Evolutionary conservation across 2,329 filamentous ascomycete species (phyloP), one percentile per base, ranked within the genome.

Genomic region (Verticillium isaacii): DNA sequence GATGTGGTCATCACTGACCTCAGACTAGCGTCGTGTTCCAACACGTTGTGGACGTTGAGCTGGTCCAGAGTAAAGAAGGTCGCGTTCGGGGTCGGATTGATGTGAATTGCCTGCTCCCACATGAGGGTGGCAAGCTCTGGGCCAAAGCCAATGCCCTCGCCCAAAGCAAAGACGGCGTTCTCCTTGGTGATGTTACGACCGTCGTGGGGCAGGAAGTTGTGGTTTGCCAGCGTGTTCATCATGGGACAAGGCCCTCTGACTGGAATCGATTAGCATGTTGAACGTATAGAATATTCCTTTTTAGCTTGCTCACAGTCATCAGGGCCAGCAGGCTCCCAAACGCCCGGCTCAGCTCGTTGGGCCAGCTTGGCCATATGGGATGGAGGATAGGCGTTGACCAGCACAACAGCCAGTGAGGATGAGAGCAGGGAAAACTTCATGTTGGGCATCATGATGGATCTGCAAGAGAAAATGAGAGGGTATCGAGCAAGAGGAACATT

Each of bases 181-280:
- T 74, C 68, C 37, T 71, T 65, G 14, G 75, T 78, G 59, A 82
- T 70, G 66, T 79, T 73, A 55, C 70, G 72, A 45, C 81, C 81
- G 60, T 80, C 68, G 57, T 74, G 81, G 3, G 78, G 80, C 1
- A 84, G 73, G 61, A 78, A 81, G 15, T 76, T 77, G 63, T 83
- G 78, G 66, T 83, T 84, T 5, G 80, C 77, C n/a, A 84, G 70
- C 0, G 80, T 77, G 67, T 84, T 84, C 61, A 83, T 70, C 75
- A 82, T 80, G 1, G 82, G 80, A 62, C 81, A 84, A 29, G 81
- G 80, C 0, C 75, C 74, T 17, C 75, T 72, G 23, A 74, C 73
- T 77, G 32, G 12, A 39, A 14, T 11, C 17, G 4, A 25, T 65
- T 1, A 62, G 39, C 2, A 6, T 5, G 8, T 11, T 32, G 17